Conservation (phyloP, 768 basidiomycete genomes). For the Coprinopsis strossmayeri region DNA sequence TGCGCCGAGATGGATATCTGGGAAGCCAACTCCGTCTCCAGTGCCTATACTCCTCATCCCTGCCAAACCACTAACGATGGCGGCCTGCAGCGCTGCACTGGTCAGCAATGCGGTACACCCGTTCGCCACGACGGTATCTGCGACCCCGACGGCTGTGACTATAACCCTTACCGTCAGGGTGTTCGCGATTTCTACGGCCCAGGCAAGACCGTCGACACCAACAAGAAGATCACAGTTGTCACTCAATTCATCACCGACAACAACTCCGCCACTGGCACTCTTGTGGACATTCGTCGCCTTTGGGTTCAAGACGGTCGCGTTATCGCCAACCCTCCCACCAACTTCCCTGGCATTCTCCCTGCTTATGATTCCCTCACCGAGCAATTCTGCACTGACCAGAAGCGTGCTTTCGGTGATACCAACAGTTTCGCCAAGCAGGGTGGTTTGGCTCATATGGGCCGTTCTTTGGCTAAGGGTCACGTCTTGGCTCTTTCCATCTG, state of each 20-base stretch:
- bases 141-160: slow-evolving; percentile 54
- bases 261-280: slow-evolving; percentile 37
- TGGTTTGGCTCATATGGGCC: slow-evolving; percentile 28
- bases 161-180: slow-evolving; percentile 56
- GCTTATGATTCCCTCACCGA: slow-evolving; percentile 37
- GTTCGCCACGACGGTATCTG: slow-evolving; percentile 39
- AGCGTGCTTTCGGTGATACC: slow-evolving; percentile 36
- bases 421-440: slow-evolving; percentile 34
- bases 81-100: slow-evolving; percentile 36
- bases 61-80: slow-evolving; percentile 27
- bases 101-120: slow-evolving; percentile 30
- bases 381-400: slow-evolving; percentile 35
- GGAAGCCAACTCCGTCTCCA: slow-evolving; percentile 49
- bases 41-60: slow-evolving; percentile 47
- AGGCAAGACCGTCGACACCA: slow-evolving; percentile 43
- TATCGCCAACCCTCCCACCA: slow-evolving; percentile 42
- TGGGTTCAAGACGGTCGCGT: slow-evolving; percentile 50
- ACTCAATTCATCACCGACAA: slow-evolving; percentile 50
- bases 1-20: slow-evolving; percentile 57
- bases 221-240: slow-evolving; percentile 44
- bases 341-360: slow-evolving; percentile 33
- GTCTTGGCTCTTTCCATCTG: slow-evolving; percentile 45
- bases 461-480: slow-evolving; percentile 33
- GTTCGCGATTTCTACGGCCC: slow-evolving; percentile 38
- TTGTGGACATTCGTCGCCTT: slow-evolving; percentile 48